Evolutionary conservation across 75 land plant species (phyloP).

Genomic region (Pinus tabuliformis): DNA sequence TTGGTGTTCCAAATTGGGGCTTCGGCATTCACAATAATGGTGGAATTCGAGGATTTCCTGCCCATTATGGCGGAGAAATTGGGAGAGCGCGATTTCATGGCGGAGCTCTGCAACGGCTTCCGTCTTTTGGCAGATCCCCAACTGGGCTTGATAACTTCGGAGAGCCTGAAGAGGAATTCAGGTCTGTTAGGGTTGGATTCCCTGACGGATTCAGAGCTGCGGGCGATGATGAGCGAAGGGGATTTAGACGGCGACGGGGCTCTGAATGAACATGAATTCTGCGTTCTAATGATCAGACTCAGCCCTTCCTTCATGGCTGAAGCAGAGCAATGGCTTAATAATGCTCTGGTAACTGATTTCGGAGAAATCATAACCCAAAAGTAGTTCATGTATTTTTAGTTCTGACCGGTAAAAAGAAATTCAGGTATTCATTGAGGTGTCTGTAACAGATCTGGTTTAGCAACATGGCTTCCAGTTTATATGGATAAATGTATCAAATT

Average conservation of each 20-base stretch:
- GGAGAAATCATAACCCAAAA: not conserved
- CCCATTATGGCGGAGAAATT: slow-evolving; percentile 72
- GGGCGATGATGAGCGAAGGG: slow-evolving; percentile 59
- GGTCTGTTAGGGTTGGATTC: slow-evolving; percentile 41
- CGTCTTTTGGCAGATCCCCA: slow-evolving; percentile 41
- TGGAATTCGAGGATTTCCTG: slow-evolving; percentile 52
- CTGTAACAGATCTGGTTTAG: no score
- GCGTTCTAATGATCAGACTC: slow-evolving; percentile 53
- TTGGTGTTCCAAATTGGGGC: not conserved
- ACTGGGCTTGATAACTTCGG: slow-evolving; percentile 53
- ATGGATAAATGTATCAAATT: no score
- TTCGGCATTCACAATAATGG: not conserved
- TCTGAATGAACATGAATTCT: slow-evolving; percentile 55
- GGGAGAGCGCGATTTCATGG: slow-evolving; percentile 64
- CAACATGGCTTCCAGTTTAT: no score
- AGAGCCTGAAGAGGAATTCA: slow-evolving; percentile 61
- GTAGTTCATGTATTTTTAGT: no score
- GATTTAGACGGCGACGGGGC: slow-evolving; percentile 63
- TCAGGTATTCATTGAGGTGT: no score
- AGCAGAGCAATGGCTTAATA: slow-evolving; percentile 18
- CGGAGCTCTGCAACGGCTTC: slow-evolving; percentile 76
- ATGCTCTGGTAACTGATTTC: not conserved
- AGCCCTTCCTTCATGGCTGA: slow-evolving; percentile 56
- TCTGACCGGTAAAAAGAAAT: no score
- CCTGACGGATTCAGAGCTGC: slow-evolving; percentile 50